Evolutionary conservation across 345 rosid species (phyloP), one percentile per base, ranked within the genome.

Genomic region (Sonneratia alba): DNA sequence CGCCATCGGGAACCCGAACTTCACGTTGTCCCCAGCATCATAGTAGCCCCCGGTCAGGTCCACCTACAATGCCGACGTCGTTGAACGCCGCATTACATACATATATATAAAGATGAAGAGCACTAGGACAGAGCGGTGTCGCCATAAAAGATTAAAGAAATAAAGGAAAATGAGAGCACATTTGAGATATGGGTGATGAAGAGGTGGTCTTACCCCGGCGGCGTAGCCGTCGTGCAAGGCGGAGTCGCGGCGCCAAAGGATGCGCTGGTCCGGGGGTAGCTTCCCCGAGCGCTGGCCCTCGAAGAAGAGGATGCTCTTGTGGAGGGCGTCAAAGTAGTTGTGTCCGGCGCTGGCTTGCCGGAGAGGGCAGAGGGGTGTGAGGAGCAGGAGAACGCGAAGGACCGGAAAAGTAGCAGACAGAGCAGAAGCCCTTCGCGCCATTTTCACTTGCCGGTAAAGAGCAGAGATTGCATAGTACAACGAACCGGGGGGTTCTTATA

Each of bases 1-100:
- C 19, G 99, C 97, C 97, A 95, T 92, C 8, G 99, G 99, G 65
- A 95, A 89, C 0, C 99, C 99, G 68, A 94, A 94, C 83, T 91
- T 94, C 15, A 94, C 77, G 59, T 94, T 94, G 79, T 94, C 98
- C 70, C 98, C 98, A 3, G 98, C 97, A 78, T 94, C 98, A 81
- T 94, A 94, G 82, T 91, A 94, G 3, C 99, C 99, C 0, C 99
- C 99, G 0, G 86, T 82, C 47, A 95, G 80, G 79, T 95, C 87
- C 55, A 91, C 92, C 89, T 91, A 83, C 49, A 45, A 37, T 15
- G 71, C 56, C 19, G 40, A 34, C 4, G 59, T 6, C n/a, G 13
- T 2, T 21, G 8, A 14, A 8, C 66, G 66, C 16, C 45, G 6
- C 45, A 9, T 42, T 5, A 9, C 45, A 42, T 42, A 4, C 10